Evolutionary conservation across 441 rosid genomes (phyloP).

Genomic region (Flueggea neowawraea): DNA sequence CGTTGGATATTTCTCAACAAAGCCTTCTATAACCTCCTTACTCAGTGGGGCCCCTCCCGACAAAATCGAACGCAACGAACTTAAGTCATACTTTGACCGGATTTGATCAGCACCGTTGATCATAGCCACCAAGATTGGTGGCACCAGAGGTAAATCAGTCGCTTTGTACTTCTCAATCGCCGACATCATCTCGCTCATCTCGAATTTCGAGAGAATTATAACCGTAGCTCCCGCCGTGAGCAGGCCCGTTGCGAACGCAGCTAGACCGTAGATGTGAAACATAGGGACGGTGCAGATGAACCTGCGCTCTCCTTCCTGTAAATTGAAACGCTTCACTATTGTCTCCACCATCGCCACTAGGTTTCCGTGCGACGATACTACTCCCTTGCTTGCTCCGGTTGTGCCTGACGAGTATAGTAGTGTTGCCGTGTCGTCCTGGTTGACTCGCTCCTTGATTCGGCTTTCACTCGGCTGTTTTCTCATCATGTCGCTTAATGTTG

Average conservation of each 20-base stretch:
- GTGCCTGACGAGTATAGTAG: constrained; percentile 97
- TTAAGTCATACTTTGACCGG: constrained; percentile 55
- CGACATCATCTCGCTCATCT: constrained; percentile 77
- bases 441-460: constrained; percentile 59
- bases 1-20: constrained; percentile 52
- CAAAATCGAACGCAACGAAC: constrained; percentile 58
- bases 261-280: constrained; percentile 93
- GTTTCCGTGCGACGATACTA: constrained; percentile 82
- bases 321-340: constrained; percentile 36
- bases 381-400: constrained; percentile 91
- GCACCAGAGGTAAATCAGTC: constrained; percentile 60
- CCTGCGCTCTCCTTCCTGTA: constrained; percentile 31
- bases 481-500: constrained; percentile 50
- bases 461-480: constrained; percentile 32
- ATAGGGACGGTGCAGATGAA: constrained; percentile 93
- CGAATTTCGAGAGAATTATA: constrained; percentile 78
- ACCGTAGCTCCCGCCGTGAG: constrained; percentile 78
- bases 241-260: constrained; percentile 74
- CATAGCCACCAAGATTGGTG: no score
- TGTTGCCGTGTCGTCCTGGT: constrained; percentile 77
- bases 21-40: constrained; percentile 85
- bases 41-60: constrained; percentile 95
- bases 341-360: constrained; percentile 78
- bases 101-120: constrained; percentile 62
- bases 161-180: constrained; percentile 53